Evolutionary conservation across 352 stramenopile genomes (phyloP), one percentile per base, ranked within the genome.

Genomic region (Phytophthora citricola): DNA sequence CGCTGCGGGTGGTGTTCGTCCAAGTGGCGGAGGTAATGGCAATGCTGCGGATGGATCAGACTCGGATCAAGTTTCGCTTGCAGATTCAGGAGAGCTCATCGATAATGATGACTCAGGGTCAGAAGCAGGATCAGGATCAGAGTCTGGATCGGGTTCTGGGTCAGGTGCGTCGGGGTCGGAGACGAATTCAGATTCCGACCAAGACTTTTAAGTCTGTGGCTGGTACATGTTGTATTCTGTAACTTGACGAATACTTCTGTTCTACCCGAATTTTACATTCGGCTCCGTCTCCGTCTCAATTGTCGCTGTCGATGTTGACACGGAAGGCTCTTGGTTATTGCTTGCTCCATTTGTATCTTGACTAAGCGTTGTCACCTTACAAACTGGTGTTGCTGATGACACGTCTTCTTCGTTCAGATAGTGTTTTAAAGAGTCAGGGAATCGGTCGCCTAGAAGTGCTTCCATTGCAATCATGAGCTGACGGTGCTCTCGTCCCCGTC

Each of bases 61-160:
- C 70, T 92, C 83, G 67, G 87, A 94, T 32, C 80, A 95, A 34
- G 85, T 95, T 5, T 95, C 87, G 4, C 65, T 95, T 59, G 87
- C 87, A 36, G 87, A 95, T 64, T 95, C 87, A 46, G 83, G 75
- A 0, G 85, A 94, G 54, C 74, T 93, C 26, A 93, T 93, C 55
- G 87, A 90, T 70, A 93, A 95, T 63, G 89, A 96, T 69, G 85
- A 83, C 45, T 90, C 81, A 0, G 82, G 76, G 38, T 79, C 71
- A n/a, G 83, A 86, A 43, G 72, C 51, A 32, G 68, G 66, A 1
- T 76, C 71, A 9, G 68, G 63, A 4, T 76, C 71, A 11, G 73
- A 61, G 11, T 74, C 67, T 20, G 75, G 74, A 40, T 91, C 81
- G 1, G 71, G 78, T 8, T 93, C 86, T 3, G 81, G 79, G 15